Percentiles rank a stretch among this genome's conserved stretches.
phyloP scores from a whole-genome alignment of 2,329 filamentous ascomycete species.

The Diaporthe vaccinii region DNA sequence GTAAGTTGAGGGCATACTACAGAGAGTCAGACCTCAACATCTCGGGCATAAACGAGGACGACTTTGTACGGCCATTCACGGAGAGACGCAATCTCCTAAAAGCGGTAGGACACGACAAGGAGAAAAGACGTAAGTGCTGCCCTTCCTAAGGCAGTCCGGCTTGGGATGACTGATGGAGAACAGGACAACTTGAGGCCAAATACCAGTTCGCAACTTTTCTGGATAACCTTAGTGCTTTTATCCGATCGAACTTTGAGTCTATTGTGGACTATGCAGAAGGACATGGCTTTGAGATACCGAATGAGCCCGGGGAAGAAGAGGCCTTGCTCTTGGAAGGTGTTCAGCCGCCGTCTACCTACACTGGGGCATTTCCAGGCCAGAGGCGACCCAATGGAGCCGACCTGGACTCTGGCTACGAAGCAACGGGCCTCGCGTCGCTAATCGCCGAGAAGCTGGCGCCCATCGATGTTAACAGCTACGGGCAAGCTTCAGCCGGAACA shows the following conservation, averaged over 20 bases:
- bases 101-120: slow-evolving; percentile 63
- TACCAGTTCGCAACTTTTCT: slow-evolving; percentile 57
- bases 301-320: slow-evolving; percentile 46
- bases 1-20: slow-evolving; percentile 62
- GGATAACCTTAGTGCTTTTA: slow-evolving; percentile 49
- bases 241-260: slow-evolving; percentile 49
- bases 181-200: slow-evolving; percentile 53
- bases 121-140: slow-evolving; percentile 46
- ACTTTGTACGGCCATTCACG: slow-evolving; percentile 58
- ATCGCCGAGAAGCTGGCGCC: slow-evolving; percentile 45
- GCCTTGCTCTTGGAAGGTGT: slow-evolving; percentile 41
- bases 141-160: background rate
- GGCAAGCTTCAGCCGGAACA: slow-evolving; percentile 41
- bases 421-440: slow-evolving; percentile 46
- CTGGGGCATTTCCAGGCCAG: slow-evolving; percentile 39
- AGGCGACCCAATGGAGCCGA: slow-evolving; percentile 33
- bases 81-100: slow-evolving; percentile 63
- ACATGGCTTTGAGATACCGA: slow-evolving; percentile 54
- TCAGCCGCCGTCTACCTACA: slow-evolving; percentile 36
- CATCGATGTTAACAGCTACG: slow-evolving; percentile 35
- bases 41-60: slow-evolving; percentile 59
- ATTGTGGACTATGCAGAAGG: slow-evolving; percentile 54
- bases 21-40: slow-evolving; percentile 51
- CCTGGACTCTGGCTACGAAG: slow-evolving; percentile 40
- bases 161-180: slow-evolving; percentile 42